These are phyloP conservation scores for Nannochloropsis salina DNA, from an alignment of 108 stramenopile genomes.

Conservation along the genomic window DNA sequence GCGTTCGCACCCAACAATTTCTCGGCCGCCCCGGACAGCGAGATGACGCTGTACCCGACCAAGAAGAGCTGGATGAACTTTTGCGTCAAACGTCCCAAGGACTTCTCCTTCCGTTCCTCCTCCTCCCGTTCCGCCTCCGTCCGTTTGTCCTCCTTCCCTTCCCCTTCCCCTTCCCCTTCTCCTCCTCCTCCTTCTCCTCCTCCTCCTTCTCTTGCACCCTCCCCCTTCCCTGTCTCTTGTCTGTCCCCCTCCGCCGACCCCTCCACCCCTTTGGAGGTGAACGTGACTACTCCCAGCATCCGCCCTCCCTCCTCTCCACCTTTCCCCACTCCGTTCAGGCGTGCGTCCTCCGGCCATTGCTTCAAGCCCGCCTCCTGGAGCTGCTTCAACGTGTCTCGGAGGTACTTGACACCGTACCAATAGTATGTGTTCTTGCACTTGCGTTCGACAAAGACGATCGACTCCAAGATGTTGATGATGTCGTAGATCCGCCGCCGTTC, in stretches of 20 bases:
- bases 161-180: not conserved
- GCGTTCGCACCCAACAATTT: conserved; percentile 27
- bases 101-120: conserved; percentile 57
- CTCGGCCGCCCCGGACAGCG: conserved; percentile 45
- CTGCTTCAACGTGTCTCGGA: conserved; percentile 60
- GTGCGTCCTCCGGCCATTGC: conserved; percentile 26
- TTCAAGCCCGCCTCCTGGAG: conserved; percentile 60
- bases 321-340: not conserved
- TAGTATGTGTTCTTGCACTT: conserved; percentile 80
- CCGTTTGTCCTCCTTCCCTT: conserved; percentile 13
- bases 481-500: conserved; percentile 87
- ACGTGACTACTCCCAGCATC: not conserved
- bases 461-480: conserved; percentile 86
- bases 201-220: not conserved
- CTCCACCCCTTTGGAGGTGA: not conserved
- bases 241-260: not conserved
- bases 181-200: not conserved
- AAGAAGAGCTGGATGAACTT: conserved; percentile 78
- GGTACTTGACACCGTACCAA: conserved; percentile 66
- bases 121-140: conserved; percentile 11
- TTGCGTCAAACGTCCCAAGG: conserved; percentile 67
- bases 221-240: conserved; percentile 18
- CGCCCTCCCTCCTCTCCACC: conserved; percentile 20
- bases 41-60: conserved; percentile 53
- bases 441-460: conserved; percentile 64